Conservation (phyloP, 129 eudicot genomes). For the Helianthus tuberosus region DNA sequence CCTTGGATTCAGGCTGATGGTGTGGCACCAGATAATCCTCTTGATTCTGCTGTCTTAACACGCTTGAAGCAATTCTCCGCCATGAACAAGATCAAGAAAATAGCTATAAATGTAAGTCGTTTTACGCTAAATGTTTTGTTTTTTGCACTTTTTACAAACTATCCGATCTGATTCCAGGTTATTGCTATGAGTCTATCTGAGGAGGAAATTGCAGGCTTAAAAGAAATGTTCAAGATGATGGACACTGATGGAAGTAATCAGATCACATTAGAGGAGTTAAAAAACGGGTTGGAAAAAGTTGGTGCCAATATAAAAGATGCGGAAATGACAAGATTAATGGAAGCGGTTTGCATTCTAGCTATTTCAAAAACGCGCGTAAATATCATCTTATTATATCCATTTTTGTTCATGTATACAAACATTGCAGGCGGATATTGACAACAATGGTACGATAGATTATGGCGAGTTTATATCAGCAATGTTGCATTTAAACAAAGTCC, state of each 20-base stretch:
- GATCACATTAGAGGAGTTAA: slow-evolving; percentile 14
- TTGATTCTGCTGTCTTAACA: slow-evolving; percentile 11
- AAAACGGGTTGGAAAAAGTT: slow-evolving; percentile 9
- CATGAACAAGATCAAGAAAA: slow-evolving; percentile 11
- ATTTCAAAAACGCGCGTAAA: background rate
- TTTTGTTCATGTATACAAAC: background rate
- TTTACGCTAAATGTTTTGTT: background rate
- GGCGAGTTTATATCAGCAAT: slow-evolving; percentile 9
- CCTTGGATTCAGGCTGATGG: slow-evolving; percentile 20
- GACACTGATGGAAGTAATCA: slow-evolving; percentile 10
- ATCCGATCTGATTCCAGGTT: background rate
- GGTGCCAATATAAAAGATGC: slow-evolving; percentile 15
- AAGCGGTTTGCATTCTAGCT: background rate
- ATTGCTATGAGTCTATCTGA: slow-evolving; percentile 12
- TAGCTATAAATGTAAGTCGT: slow-evolving; percentile 13
- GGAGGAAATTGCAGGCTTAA: slow-evolving; percentile 14
- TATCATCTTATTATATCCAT: background rate
- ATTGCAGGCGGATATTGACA: slow-evolving; percentile 21
- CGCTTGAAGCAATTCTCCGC: slow-evolving; percentile 13
- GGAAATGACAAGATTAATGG: slow-evolving; percentile 20
- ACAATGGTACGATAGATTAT: slow-evolving; percentile 11
- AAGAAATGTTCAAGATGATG: slow-evolving; percentile 20
- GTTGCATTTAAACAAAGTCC: slow-evolving; percentile 8
- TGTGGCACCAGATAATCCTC: slow-evolving; percentile 6
- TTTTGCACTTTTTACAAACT: background rate